Percentiles rank a stretch among this genome's conserved stretches.
phyloP scores from a whole-genome alignment of 257 asterid genomes.

The Mentha longifolia region DNA sequence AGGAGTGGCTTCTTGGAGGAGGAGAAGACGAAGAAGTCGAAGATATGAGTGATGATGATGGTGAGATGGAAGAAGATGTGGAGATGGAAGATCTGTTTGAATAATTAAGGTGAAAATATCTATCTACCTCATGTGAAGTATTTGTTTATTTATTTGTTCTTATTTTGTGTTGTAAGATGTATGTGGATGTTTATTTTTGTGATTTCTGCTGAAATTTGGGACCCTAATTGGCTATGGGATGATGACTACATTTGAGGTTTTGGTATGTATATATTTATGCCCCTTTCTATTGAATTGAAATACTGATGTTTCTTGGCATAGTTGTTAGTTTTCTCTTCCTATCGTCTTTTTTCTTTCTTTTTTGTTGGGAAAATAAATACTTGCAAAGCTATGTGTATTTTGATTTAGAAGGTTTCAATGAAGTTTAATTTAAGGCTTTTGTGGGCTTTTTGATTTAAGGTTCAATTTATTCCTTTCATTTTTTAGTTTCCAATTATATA shows the following conservation, averaged over 20 bases:
- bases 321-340: not conserved
- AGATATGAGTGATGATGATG: constrained; percentile 39
- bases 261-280: not conserved
- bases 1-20: constrained; percentile 79
- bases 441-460: no score
- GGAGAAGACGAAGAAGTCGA: constrained; percentile 28
- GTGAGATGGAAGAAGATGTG: constrained; percentile 55
- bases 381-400: no score
- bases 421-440: no score
- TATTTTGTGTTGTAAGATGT: constrained; percentile 17
- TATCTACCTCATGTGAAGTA: not conserved
- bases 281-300: not conserved
- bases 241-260: not conserved
- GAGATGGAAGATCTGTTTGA: constrained; percentile 43
- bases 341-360: no score
- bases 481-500: no score
- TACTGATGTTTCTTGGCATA: not conserved
- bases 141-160: not conserved
- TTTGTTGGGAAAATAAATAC: no score
- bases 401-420: no score
- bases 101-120: constrained; percentile 24
- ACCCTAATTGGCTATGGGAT: not conserved
- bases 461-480: no score
- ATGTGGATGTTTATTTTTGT: constrained; percentile 5
- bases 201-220: not conserved